A percentile compares a stretch with the other conserved stretches of the same genome.
Evolutionary conservation across 495 filamentous ascomycete genomes (phyloP).

Genomic region (Annulohypoxylon moriforme): DNA sequence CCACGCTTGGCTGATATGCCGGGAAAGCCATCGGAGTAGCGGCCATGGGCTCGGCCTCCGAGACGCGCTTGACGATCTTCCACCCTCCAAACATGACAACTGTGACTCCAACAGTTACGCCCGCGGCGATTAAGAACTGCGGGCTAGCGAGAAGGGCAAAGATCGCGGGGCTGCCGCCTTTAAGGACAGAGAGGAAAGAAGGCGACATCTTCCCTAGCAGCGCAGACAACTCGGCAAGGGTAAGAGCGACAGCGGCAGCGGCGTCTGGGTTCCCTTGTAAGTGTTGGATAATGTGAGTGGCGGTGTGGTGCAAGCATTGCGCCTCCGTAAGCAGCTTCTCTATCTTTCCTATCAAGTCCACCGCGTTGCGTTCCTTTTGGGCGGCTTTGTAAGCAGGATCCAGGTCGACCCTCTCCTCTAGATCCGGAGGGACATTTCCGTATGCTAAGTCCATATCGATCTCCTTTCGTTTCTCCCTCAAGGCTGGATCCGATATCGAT

Average conservation of each 20-base stretch:
- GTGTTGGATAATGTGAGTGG: slow-evolving; percentile 81
- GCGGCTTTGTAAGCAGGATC: slow-evolving; percentile 50
- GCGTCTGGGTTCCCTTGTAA: slow-evolving; percentile 92
- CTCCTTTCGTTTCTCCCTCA: slow-evolving; percentile 60
- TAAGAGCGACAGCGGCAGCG: slow-evolving; percentile 92
- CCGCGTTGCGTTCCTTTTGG: slow-evolving; percentile 64
- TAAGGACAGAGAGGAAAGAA: slow-evolving; percentile 76
- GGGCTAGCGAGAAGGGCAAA: slow-evolving; percentile 89
- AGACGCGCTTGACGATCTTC: slow-evolving; percentile 93
- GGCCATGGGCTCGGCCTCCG: slow-evolving; percentile 60
- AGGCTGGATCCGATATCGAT: slow-evolving; percentile 55
- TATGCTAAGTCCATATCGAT: slow-evolving; percentile 93
- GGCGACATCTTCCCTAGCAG: slow-evolving; percentile 87
- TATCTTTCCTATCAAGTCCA: slow-evolving; percentile 72
- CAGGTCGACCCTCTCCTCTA: slow-evolving; percentile 55
- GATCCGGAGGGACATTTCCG: slow-evolving; percentile 72
- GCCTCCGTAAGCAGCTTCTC: slow-evolving; percentile 83
- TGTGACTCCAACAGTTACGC: slow-evolving; percentile 88
- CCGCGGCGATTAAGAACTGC: slow-evolving; percentile 92
- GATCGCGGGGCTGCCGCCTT: slow-evolving; percentile 81
- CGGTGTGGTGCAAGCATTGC: slow-evolving; percentile 87
- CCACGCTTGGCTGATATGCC: slow-evolving; percentile 28
- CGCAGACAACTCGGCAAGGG: slow-evolving; percentile 89
- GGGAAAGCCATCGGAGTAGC: slow-evolving; percentile 57
- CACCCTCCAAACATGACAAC: slow-evolving; percentile 95